Evolutionary conservation across 2,329 filamentous ascomycete species (phyloP).

Genomic region (Aspergillus terreus): DNA sequence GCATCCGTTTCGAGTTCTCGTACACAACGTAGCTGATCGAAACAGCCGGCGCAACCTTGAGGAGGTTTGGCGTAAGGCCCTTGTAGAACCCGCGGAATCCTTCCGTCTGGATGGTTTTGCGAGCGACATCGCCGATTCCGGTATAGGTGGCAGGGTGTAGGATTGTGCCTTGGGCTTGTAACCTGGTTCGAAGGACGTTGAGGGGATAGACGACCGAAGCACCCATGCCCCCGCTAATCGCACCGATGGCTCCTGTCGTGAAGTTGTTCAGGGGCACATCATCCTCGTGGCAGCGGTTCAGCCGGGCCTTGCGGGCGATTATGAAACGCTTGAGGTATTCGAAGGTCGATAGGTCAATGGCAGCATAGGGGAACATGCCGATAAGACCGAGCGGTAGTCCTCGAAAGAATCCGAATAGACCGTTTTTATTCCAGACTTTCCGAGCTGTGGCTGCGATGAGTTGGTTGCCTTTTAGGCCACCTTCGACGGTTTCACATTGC

Average conservation of each 20-base stretch:
- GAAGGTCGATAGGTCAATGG: conserved; percentile 93
- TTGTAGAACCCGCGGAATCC: conserved; percentile 87
- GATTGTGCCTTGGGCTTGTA: conserved; percentile 93
- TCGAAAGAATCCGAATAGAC: conserved; percentile 75
- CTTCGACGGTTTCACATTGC: conserved; percentile 89
- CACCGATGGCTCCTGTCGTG: conserved; percentile 82
- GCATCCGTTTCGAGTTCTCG: conserved; percentile 76
- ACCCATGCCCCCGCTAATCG: conserved; percentile 84
- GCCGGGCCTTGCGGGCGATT: conserved; percentile 65
- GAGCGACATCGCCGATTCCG: conserved; percentile 83
- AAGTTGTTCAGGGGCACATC: conserved; percentile 78
- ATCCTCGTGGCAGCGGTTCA: conserved; percentile 71
- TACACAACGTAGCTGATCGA: conserved; percentile 95
- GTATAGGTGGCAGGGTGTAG: conserved; percentile 87
- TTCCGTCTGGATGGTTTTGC: conserved; percentile 77
- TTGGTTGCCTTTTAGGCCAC: conserved; percentile 75
- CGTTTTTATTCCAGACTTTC: conserved; percentile 80
- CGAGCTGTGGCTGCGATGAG: conserved; percentile 77
- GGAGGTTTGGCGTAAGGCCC: conserved; percentile 86
- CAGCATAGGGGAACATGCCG: conserved; percentile 97
- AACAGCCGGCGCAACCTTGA: conserved; percentile 94
- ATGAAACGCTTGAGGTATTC: conserved; percentile 82
- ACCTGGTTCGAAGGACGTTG: conserved; percentile 83
- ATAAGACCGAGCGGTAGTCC: conserved; percentile 90
- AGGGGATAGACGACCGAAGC: conserved; percentile 93